These are phyloP conservation scores for Serendipita sp. DNA, from an alignment of 768 basidiomycete species.

Conservation along the genomic window DNA sequence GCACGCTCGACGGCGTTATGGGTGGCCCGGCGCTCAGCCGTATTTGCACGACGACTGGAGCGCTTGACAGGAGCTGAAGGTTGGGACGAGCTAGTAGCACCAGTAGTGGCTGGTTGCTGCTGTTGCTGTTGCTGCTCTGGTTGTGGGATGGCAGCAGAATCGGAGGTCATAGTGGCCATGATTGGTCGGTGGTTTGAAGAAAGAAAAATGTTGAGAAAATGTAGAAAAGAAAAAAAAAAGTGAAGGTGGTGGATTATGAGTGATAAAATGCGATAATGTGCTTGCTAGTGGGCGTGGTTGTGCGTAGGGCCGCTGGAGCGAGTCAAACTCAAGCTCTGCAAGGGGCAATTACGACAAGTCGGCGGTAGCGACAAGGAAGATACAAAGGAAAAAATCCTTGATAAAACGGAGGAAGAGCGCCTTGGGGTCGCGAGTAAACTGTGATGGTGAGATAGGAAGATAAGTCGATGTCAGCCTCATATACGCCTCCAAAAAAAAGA, in stretches of 20 bases:
- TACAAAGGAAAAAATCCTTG: background rate
- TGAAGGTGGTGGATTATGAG: too few species aligned
- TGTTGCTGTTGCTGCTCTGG: background rate
- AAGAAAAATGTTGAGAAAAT: background rate
- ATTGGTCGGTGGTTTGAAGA: background rate
- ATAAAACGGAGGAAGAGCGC: background rate
- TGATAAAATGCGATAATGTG: too few species aligned
- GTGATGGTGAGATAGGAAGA: background rate
- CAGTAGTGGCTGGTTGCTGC: too few species aligned
- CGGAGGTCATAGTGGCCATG: background rate
- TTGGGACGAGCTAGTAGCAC: background rate
- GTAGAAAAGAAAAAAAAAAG: background rate
- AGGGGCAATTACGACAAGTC: background rate
- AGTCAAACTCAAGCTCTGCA: background rate
- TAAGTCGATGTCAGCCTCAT: background rate
- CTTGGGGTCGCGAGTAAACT: slow-evolving; percentile 3
- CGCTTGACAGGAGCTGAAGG: slow-evolving; percentile 36
- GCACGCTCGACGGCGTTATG: slow-evolving; percentile 97
- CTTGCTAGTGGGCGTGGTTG: background rate
- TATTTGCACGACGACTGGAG: slow-evolving; percentile 78
- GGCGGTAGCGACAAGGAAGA: background rate
- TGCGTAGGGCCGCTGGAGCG: background rate
- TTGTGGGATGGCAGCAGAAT: background rate
- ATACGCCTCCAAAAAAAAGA: background rate
- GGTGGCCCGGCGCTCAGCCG: slow-evolving; percentile 86